Percentiles rank a stretch among this genome's conserved stretches.
These are phyloP conservation scores for Flaveria brownii DNA, from an alignment of 129 eudicot genomes.

Conservation along the genomic window DNA sequence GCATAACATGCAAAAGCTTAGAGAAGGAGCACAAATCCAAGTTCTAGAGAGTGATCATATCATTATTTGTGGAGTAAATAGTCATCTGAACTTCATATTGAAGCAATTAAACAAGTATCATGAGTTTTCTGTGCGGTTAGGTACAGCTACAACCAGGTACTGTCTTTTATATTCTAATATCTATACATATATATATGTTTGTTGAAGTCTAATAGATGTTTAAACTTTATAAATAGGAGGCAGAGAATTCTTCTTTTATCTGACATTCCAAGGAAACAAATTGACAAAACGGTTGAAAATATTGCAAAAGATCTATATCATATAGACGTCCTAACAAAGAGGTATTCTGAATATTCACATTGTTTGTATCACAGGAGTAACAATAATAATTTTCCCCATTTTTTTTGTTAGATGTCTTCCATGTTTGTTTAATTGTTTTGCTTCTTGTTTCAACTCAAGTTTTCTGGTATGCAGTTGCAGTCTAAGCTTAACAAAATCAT, in stretches of 20 bases:
- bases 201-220: conserved; percentile 25
- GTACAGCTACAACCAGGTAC: conserved; percentile 96
- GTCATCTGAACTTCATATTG: conserved; percentile 77
- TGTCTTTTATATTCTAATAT: conserved; percentile 7
- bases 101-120: conserved; percentile 95
- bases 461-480: conserved; percentile 70
- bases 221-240: conserved; percentile 51
- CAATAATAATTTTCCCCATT: not conserved
- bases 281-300: conserved; percentile 75
- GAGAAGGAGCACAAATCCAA: conserved; percentile 98
- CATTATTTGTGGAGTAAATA: conserved; percentile 90
- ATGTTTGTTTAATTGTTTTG: not conserved
- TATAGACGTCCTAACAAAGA: conserved; percentile 83
- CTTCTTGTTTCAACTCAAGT: conserved; percentile 26
- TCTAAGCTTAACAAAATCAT: conserved; percentile 86
- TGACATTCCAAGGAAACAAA: conserved; percentile 91
- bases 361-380: conserved; percentile 11
- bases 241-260: conserved; percentile 94
- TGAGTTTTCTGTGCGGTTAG: conserved; percentile 88
- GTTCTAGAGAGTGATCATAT: conserved; percentile 92
- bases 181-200: not conserved
- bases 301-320: conserved; percentile 84
- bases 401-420: conserved; percentile 7
- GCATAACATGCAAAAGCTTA: conserved; percentile 87
- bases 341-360: conserved; percentile 42